Percentiles rank a stretch among this genome's conserved stretches.
phyloP scores from a whole-genome alignment of 257 asterid species.

The Perilla frutescens region DNA sequence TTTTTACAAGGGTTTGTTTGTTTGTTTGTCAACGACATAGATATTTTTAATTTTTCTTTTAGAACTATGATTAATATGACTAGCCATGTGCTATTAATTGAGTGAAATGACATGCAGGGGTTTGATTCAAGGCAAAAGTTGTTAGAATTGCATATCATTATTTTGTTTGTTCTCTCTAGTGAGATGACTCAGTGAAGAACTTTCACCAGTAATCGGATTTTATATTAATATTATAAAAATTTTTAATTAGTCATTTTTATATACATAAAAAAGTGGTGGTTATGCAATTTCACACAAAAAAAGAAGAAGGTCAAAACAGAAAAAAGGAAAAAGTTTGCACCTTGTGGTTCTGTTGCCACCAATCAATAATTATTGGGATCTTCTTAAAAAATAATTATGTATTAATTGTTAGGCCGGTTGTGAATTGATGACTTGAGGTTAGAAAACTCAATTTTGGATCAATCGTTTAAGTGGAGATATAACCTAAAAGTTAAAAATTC shows the following conservation, averaged over 20 bases:
- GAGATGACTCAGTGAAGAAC: slow-evolving; percentile 27
- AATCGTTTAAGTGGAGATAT: too few species aligned
- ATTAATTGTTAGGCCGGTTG: too few species aligned
- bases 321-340: too few species aligned
- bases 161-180: slow-evolving; percentile 40
- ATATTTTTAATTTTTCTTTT: slow-evolving; percentile 18
- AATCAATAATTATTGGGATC: slow-evolving; percentile 5
- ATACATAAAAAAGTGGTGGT: slow-evolving; percentile 14
- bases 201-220: slow-evolving; percentile 16
- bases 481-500: too few species aligned
- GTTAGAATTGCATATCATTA: slow-evolving; percentile 54
- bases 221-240: too few species aligned
- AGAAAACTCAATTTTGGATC: too few species aligned
- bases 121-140: slow-evolving; percentile 46
- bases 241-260: background rate
- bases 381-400: too few species aligned
- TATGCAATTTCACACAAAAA: background rate
- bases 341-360: background rate
- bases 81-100: slow-evolving; percentile 40
- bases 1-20: slow-evolving; percentile 23
- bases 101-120: slow-evolving; percentile 47
- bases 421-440: too few species aligned
- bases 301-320: too few species aligned
- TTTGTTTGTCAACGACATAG: slow-evolving; percentile 47
- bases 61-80: slow-evolving; percentile 15